Evolutionary conservation across 805 yeast genomes (phyloP).

Genomic region (Schizosaccharomyces octosporus): DNA sequence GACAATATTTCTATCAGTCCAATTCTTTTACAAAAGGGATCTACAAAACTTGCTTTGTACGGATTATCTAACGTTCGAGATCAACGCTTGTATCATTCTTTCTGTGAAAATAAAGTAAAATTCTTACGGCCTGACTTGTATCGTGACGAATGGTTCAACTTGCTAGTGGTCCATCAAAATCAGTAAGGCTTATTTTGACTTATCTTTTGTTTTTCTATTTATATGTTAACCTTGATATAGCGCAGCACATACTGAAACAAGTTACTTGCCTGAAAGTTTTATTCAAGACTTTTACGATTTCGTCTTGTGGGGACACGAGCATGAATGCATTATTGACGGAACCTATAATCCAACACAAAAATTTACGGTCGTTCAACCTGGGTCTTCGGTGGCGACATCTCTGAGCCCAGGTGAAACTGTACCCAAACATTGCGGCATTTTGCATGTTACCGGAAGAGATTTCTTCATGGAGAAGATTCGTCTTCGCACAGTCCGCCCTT

Average conservation of each 20-base stretch:
- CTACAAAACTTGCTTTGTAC: conserved; percentile 59
- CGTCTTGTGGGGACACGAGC: conserved; percentile 94
- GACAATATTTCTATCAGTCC: conserved; percentile 58
- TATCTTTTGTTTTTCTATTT: neutral
- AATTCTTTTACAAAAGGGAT: conserved; percentile 56
- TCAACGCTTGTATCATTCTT: conserved; percentile 61
- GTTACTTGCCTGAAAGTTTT: conserved; percentile 62
- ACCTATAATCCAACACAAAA: conserved; percentile 27
- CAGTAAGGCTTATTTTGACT: conserved; percentile 14
- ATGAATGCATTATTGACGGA: conserved; percentile 64
- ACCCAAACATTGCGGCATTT: conserved; percentile 40
- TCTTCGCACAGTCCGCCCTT: conserved; percentile 57
- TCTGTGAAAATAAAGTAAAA: conserved; percentile 54
- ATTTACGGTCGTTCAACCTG: conserved; percentile 70
- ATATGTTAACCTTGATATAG: neutral
- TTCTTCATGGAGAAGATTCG: conserved; percentile 34
- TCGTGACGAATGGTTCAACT: conserved; percentile 51
- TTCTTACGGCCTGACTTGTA: conserved; percentile 37
- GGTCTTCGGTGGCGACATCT: conserved; percentile 82
- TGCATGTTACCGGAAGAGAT: conserved; percentile 35
- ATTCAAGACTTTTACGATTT: conserved; percentile 63
- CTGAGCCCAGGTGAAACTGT: conserved; percentile 63
- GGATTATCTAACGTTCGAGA: conserved; percentile 79
- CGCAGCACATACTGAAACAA: conserved; percentile 49
- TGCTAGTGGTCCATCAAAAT: conserved; percentile 79